Base-by-base conservation (phyloP, 176 grass and related monocot genomes). In the Carex pumila region DNA sequence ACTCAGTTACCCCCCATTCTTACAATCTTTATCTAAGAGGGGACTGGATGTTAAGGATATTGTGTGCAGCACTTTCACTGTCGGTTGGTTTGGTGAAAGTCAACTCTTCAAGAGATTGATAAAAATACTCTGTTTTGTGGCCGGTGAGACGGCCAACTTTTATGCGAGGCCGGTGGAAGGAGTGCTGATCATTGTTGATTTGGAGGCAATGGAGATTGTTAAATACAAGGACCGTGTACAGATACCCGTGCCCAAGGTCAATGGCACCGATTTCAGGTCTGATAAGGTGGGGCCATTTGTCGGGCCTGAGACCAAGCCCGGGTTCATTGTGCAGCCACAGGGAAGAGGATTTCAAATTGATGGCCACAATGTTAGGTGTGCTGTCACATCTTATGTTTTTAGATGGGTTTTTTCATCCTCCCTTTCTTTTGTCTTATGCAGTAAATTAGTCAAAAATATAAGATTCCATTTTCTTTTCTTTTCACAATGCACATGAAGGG, bases 201-300 rank as follows among this genome's bases (percentile, higher is more conserved):
- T 97, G 84, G 94, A 97, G 78, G 12, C 18, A 9, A 87, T 93
- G 94, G 81, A 87, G 86, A 91, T 97, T 77, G 84, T 97, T 18
- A 86, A 61, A 52, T 97, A 87, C 77, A 67, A 56, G 36, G 89
- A 97, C 61, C 62, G 86, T 76, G 89, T 77, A 79, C 0, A 18
- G 21, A 50, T 85, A 47, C 87, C 94, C 0, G 91, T 97, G 66
- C 91, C 91, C 41, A 87, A 80, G 72, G 89, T 89, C 22, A 65
- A 71, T 7, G 91, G 88, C 36, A 97, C 94, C 31, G 89, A 97
- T 41, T 97, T 90, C 88, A 80, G 89, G 2, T 74, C 84, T 0
- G 63, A 54, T 43, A 74, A 85, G 85, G 59, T 81, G 30, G 85
- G 70, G 61, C 62, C 89, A 22, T 89, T 68, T 74, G 31, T 43